Base-by-base conservation (phyloP, 75 land plant species). In the Selaginella moellendorffii region DNA sequence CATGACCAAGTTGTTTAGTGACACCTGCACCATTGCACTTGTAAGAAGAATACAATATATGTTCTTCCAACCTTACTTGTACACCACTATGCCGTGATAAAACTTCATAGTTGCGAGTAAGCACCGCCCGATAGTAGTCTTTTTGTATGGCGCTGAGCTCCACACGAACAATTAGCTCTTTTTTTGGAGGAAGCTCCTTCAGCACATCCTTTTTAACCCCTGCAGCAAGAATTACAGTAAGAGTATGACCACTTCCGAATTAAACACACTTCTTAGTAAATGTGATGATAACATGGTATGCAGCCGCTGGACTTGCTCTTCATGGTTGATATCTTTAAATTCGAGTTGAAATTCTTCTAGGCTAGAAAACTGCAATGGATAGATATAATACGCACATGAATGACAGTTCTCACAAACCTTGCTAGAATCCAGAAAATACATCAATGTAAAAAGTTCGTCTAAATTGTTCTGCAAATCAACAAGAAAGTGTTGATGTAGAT, bases 1-100 rank as follows among this genome's bases (percentile, higher is more conserved):
- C 99, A 95, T 95, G 22, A 86, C 97, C 61, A 95, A 96, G 76
- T 95, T 95, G 25, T 77, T 95, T 26, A 95, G 88, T n/a, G 99
- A 83, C 54, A 95, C 77, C 99, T 95, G 74, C 26, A 59, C 14
- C 46, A 36, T n/a, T n/a, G n/a, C n/a, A n/a, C n/a, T n/a, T n/a
- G n/a, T n/a, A n/a, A n/a, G n/a, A n/a, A n/a, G n/a, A n/a, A n/a
- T n/a, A n/a, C n/a, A n/a, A n/a, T n/a, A n/a, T n/a, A n/a, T n/a
- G n/a, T n/a, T n/a, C n/a, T n/a, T n/a, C n/a, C n/a, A n/a, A n/a
- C n/a, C 42, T 5, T 64, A 95, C 99, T 84, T 89, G 90, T 42
- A 89, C 76, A 54, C 97, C 97, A 59, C 97, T 87, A 23, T 72
- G 71, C 17, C 97, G 88, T 52, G 91, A 65, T 30, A 95, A 74